A percentile compares a stretch with the other conserved stretches of the same genome.
Conservation (phyloP, 2,329 filamentous ascomycete genomes). For the Exophiala lecanii-corni region DNA sequence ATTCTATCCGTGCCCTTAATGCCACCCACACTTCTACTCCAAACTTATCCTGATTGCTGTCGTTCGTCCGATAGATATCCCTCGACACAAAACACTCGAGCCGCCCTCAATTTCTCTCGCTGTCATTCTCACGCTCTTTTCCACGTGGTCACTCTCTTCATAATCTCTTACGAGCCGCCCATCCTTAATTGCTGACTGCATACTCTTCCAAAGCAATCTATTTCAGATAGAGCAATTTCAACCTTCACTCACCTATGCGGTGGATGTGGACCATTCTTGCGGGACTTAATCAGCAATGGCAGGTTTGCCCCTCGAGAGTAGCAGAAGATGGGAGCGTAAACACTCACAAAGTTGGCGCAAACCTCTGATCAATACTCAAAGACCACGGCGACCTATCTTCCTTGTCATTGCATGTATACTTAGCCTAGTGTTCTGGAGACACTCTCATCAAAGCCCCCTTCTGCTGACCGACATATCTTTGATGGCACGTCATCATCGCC, state of each 20-base stretch:
- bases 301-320: slow-evolving; percentile 6
- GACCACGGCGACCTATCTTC: slow-evolving; percentile 8
- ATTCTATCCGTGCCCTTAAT: not conserved
- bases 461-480: slow-evolving; percentile 4
- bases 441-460: slow-evolving; percentile 6
- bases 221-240: slow-evolving; percentile 3
- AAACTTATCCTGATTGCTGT: not conserved
- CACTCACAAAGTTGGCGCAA: slow-evolving; percentile 14
- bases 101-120: not conserved
- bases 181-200: not conserved
- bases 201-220: no score
- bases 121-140: not conserved
- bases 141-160: not conserved
- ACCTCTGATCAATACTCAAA: slow-evolving; percentile 3
- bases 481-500: not conserved
- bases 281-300: slow-evolving; percentile 9
- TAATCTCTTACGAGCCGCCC: not conserved
- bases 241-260: no score
- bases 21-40: not conserved
- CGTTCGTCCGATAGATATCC: not conserved
- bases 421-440: slow-evolving; percentile 8
- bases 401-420: slow-evolving; percentile 8
- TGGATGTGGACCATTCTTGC: no score
- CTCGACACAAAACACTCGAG: not conserved
- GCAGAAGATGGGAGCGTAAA: slow-evolving; percentile 10